phyloP scores from a whole-genome alignment of 352 stramenopile genomes.

The Pythium phragmitis region DNA sequence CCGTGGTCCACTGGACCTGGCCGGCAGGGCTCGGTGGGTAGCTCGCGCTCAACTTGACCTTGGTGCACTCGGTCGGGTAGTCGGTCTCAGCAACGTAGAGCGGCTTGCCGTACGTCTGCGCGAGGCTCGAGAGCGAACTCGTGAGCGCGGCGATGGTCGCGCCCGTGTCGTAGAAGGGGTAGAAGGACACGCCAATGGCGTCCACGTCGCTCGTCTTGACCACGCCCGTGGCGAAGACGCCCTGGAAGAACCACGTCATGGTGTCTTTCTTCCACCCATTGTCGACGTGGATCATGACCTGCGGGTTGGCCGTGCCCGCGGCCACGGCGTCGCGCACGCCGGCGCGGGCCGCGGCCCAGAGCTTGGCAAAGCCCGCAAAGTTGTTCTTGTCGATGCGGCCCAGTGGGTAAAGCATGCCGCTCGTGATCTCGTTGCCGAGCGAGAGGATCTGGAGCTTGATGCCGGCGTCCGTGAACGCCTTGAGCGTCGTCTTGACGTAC shows the following conservation, averaged over 20 bases:
- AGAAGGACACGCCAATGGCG: constrained; percentile 14
- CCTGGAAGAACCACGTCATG: constrained; percentile 14
- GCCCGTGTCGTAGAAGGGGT: constrained; percentile 15
- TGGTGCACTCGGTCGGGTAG: constrained; percentile 18
- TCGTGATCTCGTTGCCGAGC: constrained; percentile 15
- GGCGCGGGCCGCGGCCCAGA: constrained; percentile 9
- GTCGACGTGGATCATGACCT: constrained; percentile 17
- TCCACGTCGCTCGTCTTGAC: constrained; percentile 14
- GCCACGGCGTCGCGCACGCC: constrained; percentile 12
- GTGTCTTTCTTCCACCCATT: constrained; percentile 15
- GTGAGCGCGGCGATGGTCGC: constrained; percentile 9
- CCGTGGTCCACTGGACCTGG: constrained; percentile 13
- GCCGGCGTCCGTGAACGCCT: constrained; percentile 6
- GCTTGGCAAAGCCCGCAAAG: constrained; percentile 1
- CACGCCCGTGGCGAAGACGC: neutral
- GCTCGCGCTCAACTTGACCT: constrained; percentile 11
- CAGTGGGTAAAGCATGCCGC: constrained; percentile 8
- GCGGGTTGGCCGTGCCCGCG: constrained; percentile 1
- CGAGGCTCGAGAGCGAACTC: constrained; percentile 6
- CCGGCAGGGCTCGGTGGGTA: constrained; percentile 4
- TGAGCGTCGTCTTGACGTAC: constrained; percentile 11
- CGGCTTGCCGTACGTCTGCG: constrained; percentile 6
- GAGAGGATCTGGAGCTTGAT: constrained; percentile 8
- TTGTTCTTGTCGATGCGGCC: constrained; percentile 16
- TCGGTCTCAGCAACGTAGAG: constrained; percentile 15